Conservation (phyloP, 116 monocot species). For the Zostera marina region DNA sequence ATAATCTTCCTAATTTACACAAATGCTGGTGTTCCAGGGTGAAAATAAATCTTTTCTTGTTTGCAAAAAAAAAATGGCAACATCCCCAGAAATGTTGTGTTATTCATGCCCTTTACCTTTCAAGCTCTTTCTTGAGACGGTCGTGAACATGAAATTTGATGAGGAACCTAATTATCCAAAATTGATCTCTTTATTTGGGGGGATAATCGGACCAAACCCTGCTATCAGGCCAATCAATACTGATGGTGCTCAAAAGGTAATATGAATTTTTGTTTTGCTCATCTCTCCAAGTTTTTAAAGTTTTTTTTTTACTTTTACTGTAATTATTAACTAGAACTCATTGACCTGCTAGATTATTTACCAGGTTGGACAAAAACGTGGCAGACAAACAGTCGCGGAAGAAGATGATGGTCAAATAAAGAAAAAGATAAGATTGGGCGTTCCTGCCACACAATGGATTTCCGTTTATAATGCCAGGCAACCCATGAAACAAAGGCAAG, state of each 20-base stretch:
- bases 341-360: slow-evolving; percentile 11
- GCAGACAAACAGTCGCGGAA: slow-evolving; percentile 45
- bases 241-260: slow-evolving; percentile 91
- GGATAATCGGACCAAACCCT: slow-evolving; percentile 67
- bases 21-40: slow-evolving; percentile 30
- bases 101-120: slow-evolving; percentile 73
- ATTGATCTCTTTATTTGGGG: slow-evolving; percentile 75
- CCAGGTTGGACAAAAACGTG: slow-evolving; percentile 87
- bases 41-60: slow-evolving; percentile 91
- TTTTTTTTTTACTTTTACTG: neutral
- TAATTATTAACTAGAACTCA: neutral
- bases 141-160: slow-evolving; percentile 88
- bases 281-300: neutral
- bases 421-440: slow-evolving; percentile 75
- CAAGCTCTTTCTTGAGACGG: slow-evolving; percentile 81
- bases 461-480: slow-evolving; percentile 80
- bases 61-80: slow-evolving; percentile 94
- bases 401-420: slow-evolving; percentile 63
- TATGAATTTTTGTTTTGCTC: neutral
- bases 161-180: slow-evolving; percentile 94
- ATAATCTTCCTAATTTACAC: neutral
- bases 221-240: slow-evolving; percentile 68
- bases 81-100: slow-evolving; percentile 78
- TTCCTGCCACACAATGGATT: slow-evolving; percentile 91
- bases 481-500: slow-evolving; percentile 84